Evolutionary conservation across 163 green algal species (phyloP), one percentile per base, ranked within the genome.

Genomic region (Chloromonas sp.): DNA sequence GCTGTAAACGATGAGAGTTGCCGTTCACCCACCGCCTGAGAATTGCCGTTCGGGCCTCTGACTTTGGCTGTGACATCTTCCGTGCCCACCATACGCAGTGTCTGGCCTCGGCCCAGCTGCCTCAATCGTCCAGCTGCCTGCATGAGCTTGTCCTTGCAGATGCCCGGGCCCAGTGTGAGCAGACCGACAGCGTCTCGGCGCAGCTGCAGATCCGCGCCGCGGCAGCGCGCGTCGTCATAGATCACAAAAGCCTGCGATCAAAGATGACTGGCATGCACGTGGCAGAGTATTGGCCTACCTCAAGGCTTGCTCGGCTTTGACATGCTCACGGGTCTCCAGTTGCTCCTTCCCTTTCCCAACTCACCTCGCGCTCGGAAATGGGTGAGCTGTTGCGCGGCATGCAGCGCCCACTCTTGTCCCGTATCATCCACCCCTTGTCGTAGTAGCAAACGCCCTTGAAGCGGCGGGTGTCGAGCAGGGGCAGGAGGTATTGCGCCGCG

Each of bases 131-230:
- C 87, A 11, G 87, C 88, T n/a, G 86, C 88, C 77, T 88, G 91
- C 90, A 94, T 92, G 3, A 94, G 83, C 89, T 93, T 92, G 79
- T 93, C 90, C 83, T 92, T 92, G 84, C 78, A 85, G 60, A 87
- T 87, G 59, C 87, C 71, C 1, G 89, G 89, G 2, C 88, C 89
- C 83, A 94, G 86, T 0, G 91, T 93, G 15, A 94, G 87, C 84
- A 94, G 82, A 14, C 87, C 91, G 58, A 90, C 87, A 0, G 90
- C 90, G 1, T 87, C 66, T 58, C 59, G 87, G 66, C 77, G 84
- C 87, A 93, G 87, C 86, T 84, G 74, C 81, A 93, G 86, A 86
- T 93, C 91, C 0, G 88, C 86, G 8, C 90, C 90, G 0, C 90
- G 85, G 90, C 91, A 93, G 70, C 86, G 87, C 5, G 91, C 90